Conservation (phyloP, 1,284 basidiomycete genomes). For the Moesziomyces aphidis region DNA sequence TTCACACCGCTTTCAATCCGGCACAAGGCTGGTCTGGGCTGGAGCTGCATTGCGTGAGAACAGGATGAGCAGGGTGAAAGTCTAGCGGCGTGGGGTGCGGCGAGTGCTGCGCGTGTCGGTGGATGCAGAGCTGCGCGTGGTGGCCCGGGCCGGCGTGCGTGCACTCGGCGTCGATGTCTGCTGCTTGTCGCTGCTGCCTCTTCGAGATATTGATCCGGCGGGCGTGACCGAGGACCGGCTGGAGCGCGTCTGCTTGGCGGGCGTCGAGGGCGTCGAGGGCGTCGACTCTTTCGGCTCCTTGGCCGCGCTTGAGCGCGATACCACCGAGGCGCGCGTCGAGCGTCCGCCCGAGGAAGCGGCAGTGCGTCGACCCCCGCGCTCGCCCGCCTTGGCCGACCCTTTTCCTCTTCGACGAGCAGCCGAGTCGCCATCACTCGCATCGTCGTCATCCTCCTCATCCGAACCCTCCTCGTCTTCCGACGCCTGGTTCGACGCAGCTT, state of each 20-base stretch:
- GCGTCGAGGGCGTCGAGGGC: slow-evolving; percentile 27
- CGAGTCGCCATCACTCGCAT: slow-evolving; percentile 23
- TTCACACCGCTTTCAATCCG: neutral
- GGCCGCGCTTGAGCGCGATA: slow-evolving; percentile 39
- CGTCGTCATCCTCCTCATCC: slow-evolving; percentile 26
- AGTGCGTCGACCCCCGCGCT: slow-evolving; percentile 12
- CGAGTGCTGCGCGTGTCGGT: slow-evolving; percentile 25
- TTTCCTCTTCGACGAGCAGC: slow-evolving; percentile 10
- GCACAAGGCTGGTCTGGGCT: neutral
- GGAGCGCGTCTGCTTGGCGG: slow-evolving; percentile 35
- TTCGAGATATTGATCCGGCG: slow-evolving; percentile 13
- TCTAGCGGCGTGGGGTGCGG: slow-evolving; percentile 43
- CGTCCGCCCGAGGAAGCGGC: slow-evolving; percentile 8
- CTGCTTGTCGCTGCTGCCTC: slow-evolving; percentile 38
- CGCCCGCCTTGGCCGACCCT: slow-evolving; percentile 8
- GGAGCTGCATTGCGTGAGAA: neutral
- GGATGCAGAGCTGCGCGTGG: slow-evolving; percentile 37
- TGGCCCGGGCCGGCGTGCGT: slow-evolving; percentile 23
- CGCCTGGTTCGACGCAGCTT: neutral
- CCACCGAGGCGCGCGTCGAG: slow-evolving; percentile 33
- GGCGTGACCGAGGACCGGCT: slow-evolving; percentile 26
- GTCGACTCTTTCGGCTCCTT: slow-evolving; percentile 23
- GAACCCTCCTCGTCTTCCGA: slow-evolving; percentile 26
- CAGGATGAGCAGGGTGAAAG: neutral
- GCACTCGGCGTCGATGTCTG: slow-evolving; percentile 21